Evolutionary conservation across 345 rosid species (phyloP), one percentile per base, ranked within the genome.

Genomic region (Lumnitzera littorea): DNA sequence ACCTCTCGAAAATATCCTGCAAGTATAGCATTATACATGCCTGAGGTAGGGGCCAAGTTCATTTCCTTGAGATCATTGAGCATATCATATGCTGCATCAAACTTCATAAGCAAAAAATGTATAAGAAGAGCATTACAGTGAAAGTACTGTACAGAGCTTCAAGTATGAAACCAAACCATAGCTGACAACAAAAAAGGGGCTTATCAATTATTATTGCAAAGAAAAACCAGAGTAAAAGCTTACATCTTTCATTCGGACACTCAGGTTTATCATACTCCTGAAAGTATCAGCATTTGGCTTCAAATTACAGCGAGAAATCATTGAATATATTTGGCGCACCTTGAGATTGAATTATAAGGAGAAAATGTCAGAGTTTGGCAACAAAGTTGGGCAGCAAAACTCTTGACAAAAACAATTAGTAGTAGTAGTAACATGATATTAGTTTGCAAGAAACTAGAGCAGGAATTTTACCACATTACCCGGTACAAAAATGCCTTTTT

Each of bases 1-100:
- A 94, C 97, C 91, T 90, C 84, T 57, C 91, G 83, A 70, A 81
- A 94, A 63, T 78, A 84, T 66, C 92, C 97, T 57, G 64, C 80
- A 82, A 94, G 72, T 69, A 94, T 83, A 69, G 76, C 66, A 50
- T 94, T 94, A 73, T 78, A 94, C 84, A 94, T 84, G 80, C 60
- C 56, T 67, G 83, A 55, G 24, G 82, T 80, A 24, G 89, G 95
- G 41, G 46, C 57, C 80, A 90, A 36, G 60, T 76, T 78, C 66
- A 77, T 68, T 59, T 84, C 78, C 85, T 76, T 78, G 75, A 84
- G 46, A 70, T 76, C 82, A 57, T 63, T 64, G 36, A 94, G 88
- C 84, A 90, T 74, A 46, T 56, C 69, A 77, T 83, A 83, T 57
- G 99, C 97, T 76, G 87, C 81, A 31, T 67, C 73, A 69, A 83